Base-by-base conservation (phyloP, 495 filamentous ascomycete genomes). In the Sabuloglossum arenarium region DNA sequence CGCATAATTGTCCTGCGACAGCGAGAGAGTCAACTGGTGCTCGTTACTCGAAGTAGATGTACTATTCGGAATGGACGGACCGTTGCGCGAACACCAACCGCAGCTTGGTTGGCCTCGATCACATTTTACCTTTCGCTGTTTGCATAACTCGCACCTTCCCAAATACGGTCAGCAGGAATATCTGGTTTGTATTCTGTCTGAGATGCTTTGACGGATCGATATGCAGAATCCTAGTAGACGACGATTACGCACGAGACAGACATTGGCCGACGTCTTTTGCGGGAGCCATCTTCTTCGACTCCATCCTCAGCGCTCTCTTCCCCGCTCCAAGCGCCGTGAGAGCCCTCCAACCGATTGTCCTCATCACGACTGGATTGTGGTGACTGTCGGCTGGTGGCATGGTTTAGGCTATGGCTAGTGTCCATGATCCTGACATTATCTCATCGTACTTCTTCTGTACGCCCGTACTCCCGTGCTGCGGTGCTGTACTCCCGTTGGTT, bases 81-180 rank as follows among this genome's bases (percentile, higher is more conserved):
- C 75, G 66, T 93, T 93, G 56, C 85, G 79, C 61, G 73, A 73
- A 63, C 88, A 94, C 87, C 88, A 93, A 46, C 88, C 88, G 67
- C 88, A 94, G 57, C 79, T 80, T 9, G 88, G 88, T 57, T 88
- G 85, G 10, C 80, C 77, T 24, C 86, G 80, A 70, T 91, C 84
- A 66, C 82, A 87, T 73, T 86, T 87, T 61, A 83, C 79, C 70
- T 91, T 91, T 63, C 86, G 74, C 66, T 84, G 80, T 66, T 89
- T 91, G 70, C 85, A 89, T 39, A 84, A 70, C 64, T 89, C 85
- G 61, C 86, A 89, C 58, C 81, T 84, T 56, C 43, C 25, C 12
- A 54, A 11, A 54, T 27, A 54, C n/a, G 21, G 63, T 67, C 59
- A 67, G 64, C 56, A 51, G 8, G 8, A 51, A 51, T 51, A 28